Conservation (phyloP, 305 asterid genomes). For the Stenogyne calaminthoides region DNA sequence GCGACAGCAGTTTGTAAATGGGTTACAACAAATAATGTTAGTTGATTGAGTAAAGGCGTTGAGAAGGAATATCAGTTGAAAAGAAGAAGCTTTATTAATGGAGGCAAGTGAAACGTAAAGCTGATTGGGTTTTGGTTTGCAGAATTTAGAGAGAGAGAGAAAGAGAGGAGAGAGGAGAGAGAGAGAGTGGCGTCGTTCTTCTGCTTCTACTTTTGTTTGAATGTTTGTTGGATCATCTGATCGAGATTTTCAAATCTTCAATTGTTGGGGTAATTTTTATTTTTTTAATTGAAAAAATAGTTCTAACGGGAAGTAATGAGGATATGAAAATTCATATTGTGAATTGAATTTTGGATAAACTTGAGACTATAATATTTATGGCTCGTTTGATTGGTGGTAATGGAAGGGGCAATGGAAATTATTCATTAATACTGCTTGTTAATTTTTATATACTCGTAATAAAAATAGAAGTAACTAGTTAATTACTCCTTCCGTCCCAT, state of each 20-base stretch:
- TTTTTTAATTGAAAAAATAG: neutral
- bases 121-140: slow-evolving; percentile 32
- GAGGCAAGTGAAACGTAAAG: slow-evolving; percentile 28
- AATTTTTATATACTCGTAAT: no score
- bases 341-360: no score
- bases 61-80: slow-evolving; percentile 24
- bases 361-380: no score
- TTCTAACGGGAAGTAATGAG: neutral
- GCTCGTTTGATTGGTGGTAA: no score
- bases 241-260: slow-evolving; percentile 14
- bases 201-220: slow-evolving; percentile 17
- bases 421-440: no score
- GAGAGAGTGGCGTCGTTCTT: slow-evolving; percentile 2
- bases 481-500: no score
- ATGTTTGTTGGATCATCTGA: slow-evolving; percentile 24
- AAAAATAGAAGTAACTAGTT: no score
- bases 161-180: no score
- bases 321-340: neutral
- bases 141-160: neutral
- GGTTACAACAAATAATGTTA: slow-evolving; percentile 3
- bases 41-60: slow-evolving; percentile 34
- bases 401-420: no score
- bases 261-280: neutral
- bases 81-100: slow-evolving; percentile 22
- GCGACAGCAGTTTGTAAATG: slow-evolving; percentile 18